phyloP scores from a whole-genome alignment of 2,329 filamentous ascomycete species.

The Peltaster fructicola region DNA sequence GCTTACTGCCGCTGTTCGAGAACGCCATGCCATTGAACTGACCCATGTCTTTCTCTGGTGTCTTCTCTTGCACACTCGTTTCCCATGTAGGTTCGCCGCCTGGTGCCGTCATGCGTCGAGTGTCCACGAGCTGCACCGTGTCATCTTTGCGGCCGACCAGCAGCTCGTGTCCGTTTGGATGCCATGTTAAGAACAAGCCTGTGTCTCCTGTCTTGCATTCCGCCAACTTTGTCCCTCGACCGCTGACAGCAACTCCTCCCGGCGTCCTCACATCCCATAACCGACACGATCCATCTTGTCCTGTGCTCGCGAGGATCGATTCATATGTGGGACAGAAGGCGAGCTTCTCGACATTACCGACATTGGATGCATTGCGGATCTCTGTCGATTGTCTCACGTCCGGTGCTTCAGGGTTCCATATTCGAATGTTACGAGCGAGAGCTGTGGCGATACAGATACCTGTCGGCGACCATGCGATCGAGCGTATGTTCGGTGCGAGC shows the following conservation, averaged over 20 bases:
- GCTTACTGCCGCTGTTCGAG: slow-evolving; percentile 52
- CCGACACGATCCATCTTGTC: slow-evolving; percentile 54
- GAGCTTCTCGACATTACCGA: slow-evolving; percentile 47
- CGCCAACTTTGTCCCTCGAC: slow-evolving; percentile 24
- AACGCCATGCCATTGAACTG: slow-evolving; percentile 60
- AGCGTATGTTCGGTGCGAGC: slow-evolving; percentile 15
- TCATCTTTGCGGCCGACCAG: slow-evolving; percentile 56
- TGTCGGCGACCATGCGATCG: slow-evolving; percentile 69
- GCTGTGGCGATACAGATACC: slow-evolving; percentile 75
- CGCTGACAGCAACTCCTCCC: slow-evolving; percentile 24
- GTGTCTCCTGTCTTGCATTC: slow-evolving; percentile 37
- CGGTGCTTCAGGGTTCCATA: slow-evolving; percentile 67
- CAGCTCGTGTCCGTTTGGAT: slow-evolving; percentile 50
- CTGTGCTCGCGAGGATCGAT: slow-evolving; percentile 58
- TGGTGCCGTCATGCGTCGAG: slow-evolving; percentile 8
- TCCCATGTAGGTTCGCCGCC: slow-evolving; percentile 3
- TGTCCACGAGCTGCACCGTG: slow-evolving; percentile 16
- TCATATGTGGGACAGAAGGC: slow-evolving; percentile 64
- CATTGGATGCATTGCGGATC: slow-evolving; percentile 31
- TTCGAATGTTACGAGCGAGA: slow-evolving; percentile 49
- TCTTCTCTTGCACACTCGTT: slow-evolving; percentile 8
- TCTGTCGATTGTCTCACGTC: slow-evolving; percentile 60
- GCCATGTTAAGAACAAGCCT: slow-evolving; percentile 43
- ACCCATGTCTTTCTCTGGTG: slow-evolving; percentile 9
- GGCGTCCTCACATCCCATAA: slow-evolving; percentile 60